Evolutionary conservation across 495 filamentous ascomycete genomes (phyloP).

Genomic region (Daldinia loculata): DNA sequence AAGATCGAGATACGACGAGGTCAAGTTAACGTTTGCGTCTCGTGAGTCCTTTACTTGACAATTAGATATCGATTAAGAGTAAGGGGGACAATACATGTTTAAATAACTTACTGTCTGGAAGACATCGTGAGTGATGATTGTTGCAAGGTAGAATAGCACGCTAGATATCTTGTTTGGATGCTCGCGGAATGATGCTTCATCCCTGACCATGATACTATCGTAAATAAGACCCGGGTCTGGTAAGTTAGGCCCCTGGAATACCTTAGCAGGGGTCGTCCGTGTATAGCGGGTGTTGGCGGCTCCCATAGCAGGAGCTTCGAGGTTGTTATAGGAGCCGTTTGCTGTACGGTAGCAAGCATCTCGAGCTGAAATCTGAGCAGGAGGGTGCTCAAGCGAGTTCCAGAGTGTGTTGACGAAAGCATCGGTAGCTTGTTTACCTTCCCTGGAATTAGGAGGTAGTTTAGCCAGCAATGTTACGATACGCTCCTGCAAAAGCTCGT

Average conservation of each 20-base stretch:
- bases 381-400: constrained; percentile 72
- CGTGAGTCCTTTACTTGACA: constrained; percentile 34
- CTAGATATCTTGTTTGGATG: constrained; percentile 79
- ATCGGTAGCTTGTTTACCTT: constrained; percentile 46
- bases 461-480: constrained; percentile 49
- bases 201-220: constrained; percentile 71
- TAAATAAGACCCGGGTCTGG: constrained; percentile 79
- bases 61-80: constrained; percentile 2
- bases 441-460: constrained; percentile 43
- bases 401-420: constrained; percentile 64
- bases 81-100: neutral
- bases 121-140: constrained; percentile 80
- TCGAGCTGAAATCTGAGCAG: constrained; percentile 59
- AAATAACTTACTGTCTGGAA: constrained; percentile 41
- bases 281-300: constrained; percentile 67
- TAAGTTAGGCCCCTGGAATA: constrained; percentile 66
- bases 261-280: constrained; percentile 62
- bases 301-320: constrained; percentile 69
- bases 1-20: constrained; percentile 82
- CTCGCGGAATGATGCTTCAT: constrained; percentile 61
- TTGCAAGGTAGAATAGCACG: constrained; percentile 81
- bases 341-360: constrained; percentile 65
- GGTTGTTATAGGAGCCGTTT: constrained; percentile 69
- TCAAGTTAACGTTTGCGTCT: constrained; percentile 64
- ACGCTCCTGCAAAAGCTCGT: constrained; percentile 50